Evolutionary conservation across 2,329 filamentous ascomycete species (phyloP), one percentile per base, ranked within the genome.

Genomic region (Ophiocordyceps polyrhachis-furcata): DNA sequence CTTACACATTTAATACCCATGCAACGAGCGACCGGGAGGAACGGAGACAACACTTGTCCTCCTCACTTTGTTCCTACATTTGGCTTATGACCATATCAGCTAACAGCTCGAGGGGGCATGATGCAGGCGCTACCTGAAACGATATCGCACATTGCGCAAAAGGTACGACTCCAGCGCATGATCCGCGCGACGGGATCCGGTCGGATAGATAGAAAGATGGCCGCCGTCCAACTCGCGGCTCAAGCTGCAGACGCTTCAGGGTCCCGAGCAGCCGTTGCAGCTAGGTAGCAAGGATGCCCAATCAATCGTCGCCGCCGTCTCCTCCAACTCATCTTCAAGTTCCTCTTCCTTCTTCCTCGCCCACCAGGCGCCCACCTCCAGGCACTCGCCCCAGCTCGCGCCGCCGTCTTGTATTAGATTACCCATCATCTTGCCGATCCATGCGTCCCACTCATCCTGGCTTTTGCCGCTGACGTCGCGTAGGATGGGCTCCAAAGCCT

Each of bases 381-480:
- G 65, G 61, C 86, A 93, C 61, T 95, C 88, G 42, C 88, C 87
- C 67, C 78, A 87, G 42, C 75, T 78, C 17, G 83, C 80, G 19
- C 84, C 83, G 45, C 78, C 79, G 48, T 89, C 81, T 58, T 81
- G 78, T 56, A 93, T 71, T 55, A 95, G 62, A 60, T 91, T 82
- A 42, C 76, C 74, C 72, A 86, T 89, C 81, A 94, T 84, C 61
- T 81, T 84, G 38, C 80, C 78, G 64, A 83, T 77, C 88, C 88
- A 95, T 40, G 77, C 70, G 59, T 93, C 83, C 87, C 87, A 95
- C 63, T 95, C 88, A 52, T 93, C 86, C 56, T 83, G 77, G 54
- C 81, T 85, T 68, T 93, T 93, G 14, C 81, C 83, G 55, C 83
- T 93, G 41, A 78, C 76, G 54, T 93, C 83, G 53, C 83, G 76